Evolutionary conservation across 2,329 filamentous ascomycete genomes (phyloP).

Genomic region (Aspergillus niger): DNA sequence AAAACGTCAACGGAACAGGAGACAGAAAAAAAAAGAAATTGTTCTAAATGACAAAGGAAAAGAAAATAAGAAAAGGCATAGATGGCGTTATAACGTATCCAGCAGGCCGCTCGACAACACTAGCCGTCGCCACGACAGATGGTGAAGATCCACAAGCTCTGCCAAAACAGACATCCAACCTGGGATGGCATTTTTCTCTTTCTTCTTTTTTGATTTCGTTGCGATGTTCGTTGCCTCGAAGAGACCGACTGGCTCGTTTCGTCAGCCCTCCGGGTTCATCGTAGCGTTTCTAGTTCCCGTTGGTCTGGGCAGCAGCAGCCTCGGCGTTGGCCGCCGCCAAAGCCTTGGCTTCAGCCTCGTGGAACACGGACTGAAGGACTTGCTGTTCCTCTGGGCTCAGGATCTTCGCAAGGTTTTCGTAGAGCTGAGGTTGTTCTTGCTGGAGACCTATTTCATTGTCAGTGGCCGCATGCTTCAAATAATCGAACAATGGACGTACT

Average conservation of each 20-base stretch:
- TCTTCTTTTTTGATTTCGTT: slow-evolving; percentile 8
- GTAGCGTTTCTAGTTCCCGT: slow-evolving; percentile 34
- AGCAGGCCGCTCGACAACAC: slow-evolving; percentile 17
- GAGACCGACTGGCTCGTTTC: slow-evolving; percentile 22
- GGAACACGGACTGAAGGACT: slow-evolving; percentile 75
- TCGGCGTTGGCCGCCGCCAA: slow-evolving; percentile 43
- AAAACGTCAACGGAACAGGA: slow-evolving; percentile 12
- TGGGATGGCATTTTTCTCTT: slow-evolving; percentile 20
- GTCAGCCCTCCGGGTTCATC: slow-evolving; percentile 21
- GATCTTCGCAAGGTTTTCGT: slow-evolving; percentile 75
- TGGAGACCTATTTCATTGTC: slow-evolving; percentile 67
- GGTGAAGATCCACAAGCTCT: slow-evolving; percentile 13
- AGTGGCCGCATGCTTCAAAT: slow-evolving; percentile 28
- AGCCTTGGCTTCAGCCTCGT: slow-evolving; percentile 65
- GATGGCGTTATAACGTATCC: slow-evolving; percentile 30
- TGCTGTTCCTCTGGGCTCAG: slow-evolving; percentile 78
- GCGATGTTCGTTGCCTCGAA: slow-evolving; percentile 18
- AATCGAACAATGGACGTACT: slow-evolving; percentile 60
- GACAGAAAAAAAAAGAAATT: slow-evolving; percentile 8
- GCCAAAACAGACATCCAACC: slow-evolving; percentile 19
- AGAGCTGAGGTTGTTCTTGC: slow-evolving; percentile 87
- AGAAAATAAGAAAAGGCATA: slow-evolving; percentile 25
- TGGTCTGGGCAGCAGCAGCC: slow-evolving; percentile 37
- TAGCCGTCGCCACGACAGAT: slow-evolving; percentile 16
- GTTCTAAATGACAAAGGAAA: slow-evolving; percentile 18